Evolutionary conservation across 139 green algal species (phyloP), one percentile per base, ranked within the genome.

Genomic region (Eudorina sp.): DNA sequence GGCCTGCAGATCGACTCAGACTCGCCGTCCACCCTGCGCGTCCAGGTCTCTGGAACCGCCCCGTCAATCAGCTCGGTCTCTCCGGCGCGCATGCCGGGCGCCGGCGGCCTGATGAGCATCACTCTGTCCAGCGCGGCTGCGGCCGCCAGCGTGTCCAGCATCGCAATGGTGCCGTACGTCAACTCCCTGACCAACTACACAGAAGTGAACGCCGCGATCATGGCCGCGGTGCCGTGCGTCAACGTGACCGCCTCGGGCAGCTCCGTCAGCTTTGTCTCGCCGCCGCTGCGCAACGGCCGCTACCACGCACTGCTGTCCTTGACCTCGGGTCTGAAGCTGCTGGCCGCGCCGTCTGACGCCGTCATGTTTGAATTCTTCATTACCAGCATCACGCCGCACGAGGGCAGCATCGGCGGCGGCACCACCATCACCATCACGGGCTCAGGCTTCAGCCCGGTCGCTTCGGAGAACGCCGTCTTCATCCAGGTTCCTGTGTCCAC

Each of bases 371-470:
- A 84, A 4, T 21, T 89, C 11, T 31, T 68, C 27, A 64, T 92
- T 36, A 83, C 82, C 38, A 53, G 25, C 31, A 53, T 91, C 13
- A 68, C 46, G 0, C 86, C 90, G 1, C 23, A 74, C 43, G 13
- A 38, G 13, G 90, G 90, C 64, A 89, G 77, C 87, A 84, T 89
- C 27, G 90, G 76, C 19, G 90, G 90, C 41, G 87, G 87, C 66
- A 86, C 86, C 9, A 41, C 36, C 19, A 11, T 93, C 27, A 83
- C 69, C 23, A 89, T 93, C 31, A 64, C 23, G 8, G 90, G 86
- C 27, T n/a, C 60, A 1, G 90, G 90, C 45, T 93, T 93, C 88
- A 69, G 48, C 53, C 48, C 62, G n/a, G 19, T 70, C 2, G 14
- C 41, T 48, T 41, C 48, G 45, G 48, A 83, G n/a, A 88, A 85